Evolutionary conservation across 768 basidiomycete genomes (phyloP), one percentile per base, ranked within the genome.

Genomic region (Leccinum disarticulatum): DNA sequence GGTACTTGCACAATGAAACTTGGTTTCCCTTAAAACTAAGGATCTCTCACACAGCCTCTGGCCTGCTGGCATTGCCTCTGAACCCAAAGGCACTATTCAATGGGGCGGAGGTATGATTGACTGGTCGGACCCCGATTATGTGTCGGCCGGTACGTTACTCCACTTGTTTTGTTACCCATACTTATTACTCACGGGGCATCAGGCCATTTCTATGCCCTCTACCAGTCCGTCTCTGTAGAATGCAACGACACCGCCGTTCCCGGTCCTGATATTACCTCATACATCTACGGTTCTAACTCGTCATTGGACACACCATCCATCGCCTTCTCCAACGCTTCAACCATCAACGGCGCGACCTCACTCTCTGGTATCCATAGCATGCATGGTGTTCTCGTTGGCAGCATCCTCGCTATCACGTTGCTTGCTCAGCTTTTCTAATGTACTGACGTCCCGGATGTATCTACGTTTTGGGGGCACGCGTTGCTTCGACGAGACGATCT

Each of bases 71-170:
- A 86, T 90, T 67, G 58, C 77, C 41, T 68, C 79, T 9, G 80
- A 78, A 35, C 77, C 90, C 8, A 73, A 77, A 52, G 93, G 93
- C 27, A 93, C 89, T 8, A 74, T 95, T 35, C 66, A 82, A 57
- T 95, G 93, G 92, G 81, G 86, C 15, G 90, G 90, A 61, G 92
- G 86, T 74, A 80, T 90, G 83, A 91, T 93, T 74, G 77, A 92
- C 77, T 95, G 88, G 87, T 66, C 77, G 19, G 85, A 93, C 70
- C 83, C 89, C 33, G 92, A 94, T 72, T 94, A 92, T 72, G 58
- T 74, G 54, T 70, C 87, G 14, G 86, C 89, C 19, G 88, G 84
- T 78, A 72, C 54, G 74, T 69, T 13, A 4, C 6, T 35, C 58
- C 4, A 0, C 27, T 5, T 19, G 1, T 46, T 35, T 10, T n/a